A percentile compares a stretch with the other conserved stretches of the same genome.
phyloP scores from a whole-genome alignment of 805 yeast species.

The Cyberlindnera misumaiensis region DNA sequence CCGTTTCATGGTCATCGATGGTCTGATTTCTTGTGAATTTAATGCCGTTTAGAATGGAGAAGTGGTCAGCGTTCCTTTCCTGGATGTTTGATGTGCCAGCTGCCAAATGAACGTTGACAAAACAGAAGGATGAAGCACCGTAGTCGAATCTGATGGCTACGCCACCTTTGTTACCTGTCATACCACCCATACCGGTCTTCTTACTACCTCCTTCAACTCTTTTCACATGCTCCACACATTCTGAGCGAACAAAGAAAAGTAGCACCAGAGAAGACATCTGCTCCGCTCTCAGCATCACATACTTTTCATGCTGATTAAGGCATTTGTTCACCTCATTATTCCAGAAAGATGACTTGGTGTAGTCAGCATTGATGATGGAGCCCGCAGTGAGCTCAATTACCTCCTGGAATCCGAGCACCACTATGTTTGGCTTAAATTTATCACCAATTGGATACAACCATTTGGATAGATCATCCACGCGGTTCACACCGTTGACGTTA shows the following conservation, averaged over 20 bases:
- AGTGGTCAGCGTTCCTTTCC: constrained; percentile 83
- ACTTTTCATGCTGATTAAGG: constrained; percentile 50
- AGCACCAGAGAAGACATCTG: constrained; percentile 66
- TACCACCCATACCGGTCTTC: constrained; percentile 94
- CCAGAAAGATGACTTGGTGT: constrained; percentile 75
- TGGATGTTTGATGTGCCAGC: constrained; percentile 80
- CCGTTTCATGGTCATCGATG: constrained; percentile 78
- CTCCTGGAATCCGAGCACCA: constrained; percentile 90
- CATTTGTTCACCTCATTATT: constrained; percentile 57
- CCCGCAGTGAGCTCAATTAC: constrained; percentile 90
- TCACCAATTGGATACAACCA: constrained; percentile 83
- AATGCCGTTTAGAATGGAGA: constrained; percentile 67
- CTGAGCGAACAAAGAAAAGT: constrained; percentile 53
- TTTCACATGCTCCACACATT: constrained; percentile 46
- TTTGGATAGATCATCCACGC: constrained; percentile 47
- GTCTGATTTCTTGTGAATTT: constrained; percentile 70
- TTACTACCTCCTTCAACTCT: constrained; percentile 92
- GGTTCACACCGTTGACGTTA: constrained; percentile 72
- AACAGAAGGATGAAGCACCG: constrained; percentile 74
- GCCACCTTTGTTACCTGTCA: constrained; percentile 95
- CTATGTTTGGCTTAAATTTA: constrained; percentile 60
- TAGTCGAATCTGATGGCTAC: constrained; percentile 85
- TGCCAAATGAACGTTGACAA: constrained; percentile 87
- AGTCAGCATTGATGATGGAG: constrained; percentile 79
- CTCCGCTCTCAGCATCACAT: constrained; percentile 65